phyloP scores from a whole-genome alignment of 352 stramenopile species.

The Pythium graminicola region DNA sequence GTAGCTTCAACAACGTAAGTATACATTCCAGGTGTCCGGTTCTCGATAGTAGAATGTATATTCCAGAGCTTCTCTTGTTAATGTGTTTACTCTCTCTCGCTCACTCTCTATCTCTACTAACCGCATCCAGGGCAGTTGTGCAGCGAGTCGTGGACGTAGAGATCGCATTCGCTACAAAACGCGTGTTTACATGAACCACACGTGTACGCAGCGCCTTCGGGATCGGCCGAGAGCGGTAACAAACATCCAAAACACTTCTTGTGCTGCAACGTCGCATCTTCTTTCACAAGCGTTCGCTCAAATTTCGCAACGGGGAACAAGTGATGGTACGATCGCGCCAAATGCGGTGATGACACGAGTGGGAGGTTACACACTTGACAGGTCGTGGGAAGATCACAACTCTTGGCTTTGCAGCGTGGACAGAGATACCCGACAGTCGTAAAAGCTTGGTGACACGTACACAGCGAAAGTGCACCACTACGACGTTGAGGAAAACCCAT shows the following conservation, averaged over 20 bases:
- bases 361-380: constrained; percentile 96
- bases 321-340: constrained; percentile 97
- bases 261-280: constrained; percentile 21
- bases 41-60: no score
- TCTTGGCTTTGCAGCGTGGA: constrained; percentile 92
- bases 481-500: constrained; percentile 81
- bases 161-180: constrained; percentile 97
- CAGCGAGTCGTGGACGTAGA: constrained; percentile 97
- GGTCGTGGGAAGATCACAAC: constrained; percentile 92
- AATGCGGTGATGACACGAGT: constrained; percentile 95
- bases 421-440: constrained; percentile 91
- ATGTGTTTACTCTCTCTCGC: no score
- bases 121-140: constrained; percentile 97
- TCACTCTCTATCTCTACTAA: no score
- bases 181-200: constrained; percentile 88
- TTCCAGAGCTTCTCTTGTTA: no score
- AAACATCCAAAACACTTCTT: constrained; percentile 72
- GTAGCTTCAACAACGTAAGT: no score
- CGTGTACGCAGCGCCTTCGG: constrained; percentile 50
- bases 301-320: constrained; percentile 96
- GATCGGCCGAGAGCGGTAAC: constrained; percentile 40
- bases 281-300: constrained; percentile 48
- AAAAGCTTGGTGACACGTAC: constrained; percentile 80
- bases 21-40: no score
- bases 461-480: constrained; percentile 71